These are phyloP conservation scores for Trichoderma sp. DNA, from an alignment of 2,329 filamentous ascomycete species.

Conservation along the genomic window DNA sequence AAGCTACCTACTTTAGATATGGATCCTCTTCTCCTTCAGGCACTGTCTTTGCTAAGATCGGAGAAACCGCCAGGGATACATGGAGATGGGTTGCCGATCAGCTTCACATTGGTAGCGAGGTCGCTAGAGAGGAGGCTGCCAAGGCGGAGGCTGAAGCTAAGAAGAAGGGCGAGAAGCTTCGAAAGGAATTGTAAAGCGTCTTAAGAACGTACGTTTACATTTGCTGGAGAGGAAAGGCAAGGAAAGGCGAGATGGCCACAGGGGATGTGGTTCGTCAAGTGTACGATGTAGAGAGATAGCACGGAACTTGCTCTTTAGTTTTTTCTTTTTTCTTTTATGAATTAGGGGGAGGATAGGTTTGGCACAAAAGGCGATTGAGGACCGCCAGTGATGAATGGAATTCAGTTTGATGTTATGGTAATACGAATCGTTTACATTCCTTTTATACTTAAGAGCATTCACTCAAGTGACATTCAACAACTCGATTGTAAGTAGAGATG, in stretches of 20 bases:
- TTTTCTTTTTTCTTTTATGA: background rate
- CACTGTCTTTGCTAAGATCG: conserved; percentile 66
- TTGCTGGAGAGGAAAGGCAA: background rate
- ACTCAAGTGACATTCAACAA: background rate
- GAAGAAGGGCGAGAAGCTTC: conserved; percentile 37
- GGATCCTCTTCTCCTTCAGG: conserved; percentile 67
- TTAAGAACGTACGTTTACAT: background rate
- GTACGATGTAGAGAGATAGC: background rate
- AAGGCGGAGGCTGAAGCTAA: conserved; percentile 37
- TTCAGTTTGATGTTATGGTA: background rate
- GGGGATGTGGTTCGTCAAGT: background rate
- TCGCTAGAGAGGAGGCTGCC: conserved; percentile 49
- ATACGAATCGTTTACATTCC: background rate
- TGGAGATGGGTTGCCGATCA: conserved; percentile 56
- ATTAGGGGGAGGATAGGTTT: background rate
- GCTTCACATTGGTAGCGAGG: conserved; percentile 49
- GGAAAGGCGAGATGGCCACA: background rate
- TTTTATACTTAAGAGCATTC: background rate
- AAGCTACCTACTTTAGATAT: conserved; percentile 75
- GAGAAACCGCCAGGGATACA: conserved; percentile 48
- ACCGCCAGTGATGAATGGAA: background rate
- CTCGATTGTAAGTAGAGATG: background rate
- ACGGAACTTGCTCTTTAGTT: background rate
- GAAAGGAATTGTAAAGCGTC: conserved; percentile 51
- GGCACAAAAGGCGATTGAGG: background rate